Base-by-base conservation (phyloP, 306 rosid species). In the Prunus davidiana region DNA sequence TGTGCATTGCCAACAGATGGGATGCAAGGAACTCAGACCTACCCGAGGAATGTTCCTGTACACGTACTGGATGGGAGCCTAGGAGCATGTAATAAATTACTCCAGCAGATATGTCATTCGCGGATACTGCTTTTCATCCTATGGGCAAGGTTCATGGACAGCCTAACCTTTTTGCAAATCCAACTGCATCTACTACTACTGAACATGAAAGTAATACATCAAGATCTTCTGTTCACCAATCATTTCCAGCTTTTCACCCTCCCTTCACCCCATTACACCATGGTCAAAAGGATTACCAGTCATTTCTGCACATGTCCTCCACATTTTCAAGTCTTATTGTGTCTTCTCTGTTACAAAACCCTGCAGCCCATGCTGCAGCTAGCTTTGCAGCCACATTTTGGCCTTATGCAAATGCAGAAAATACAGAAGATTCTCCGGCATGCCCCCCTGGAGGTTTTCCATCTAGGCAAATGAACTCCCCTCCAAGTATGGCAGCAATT, bases 351-450 rank as follows among this genome's bases (percentile, higher is more conserved):
- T 75, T 88, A 81, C 98, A 92, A 81, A 91, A 95, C 76, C 97
- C 97, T 52, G 96, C 92, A 68, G 96, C 97, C 27, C 97, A 95
- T 83, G 93, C 98, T 43, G 88, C 95, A 46, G 96, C 98, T 56
- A 95, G 92, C 84, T 84, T 90, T 79, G 87, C 93, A 45, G 92
- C 97, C 79, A 62, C 97, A 51, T 89, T 82, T 77, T 92, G 97
- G 97, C 97, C 97, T 72, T 81, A 80, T 64, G 78, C 86, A 73
- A 90, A 88, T 81, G 46, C 74, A 38, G 92, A 88, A 64, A 60
- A 89, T 76, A 81, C 84, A 47, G 82, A 78, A 56, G 85, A 86
- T 76, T 88, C 87, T 87, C 84, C 80, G 57, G 72, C 84, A 28
- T 83, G 84, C 80, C 76, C 83, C 49, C 87, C 85, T 72, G 86